These are phyloP conservation scores for Vigna mungo DNA, from an alignment of 306 rosid species.

Conservation along the genomic window DNA sequence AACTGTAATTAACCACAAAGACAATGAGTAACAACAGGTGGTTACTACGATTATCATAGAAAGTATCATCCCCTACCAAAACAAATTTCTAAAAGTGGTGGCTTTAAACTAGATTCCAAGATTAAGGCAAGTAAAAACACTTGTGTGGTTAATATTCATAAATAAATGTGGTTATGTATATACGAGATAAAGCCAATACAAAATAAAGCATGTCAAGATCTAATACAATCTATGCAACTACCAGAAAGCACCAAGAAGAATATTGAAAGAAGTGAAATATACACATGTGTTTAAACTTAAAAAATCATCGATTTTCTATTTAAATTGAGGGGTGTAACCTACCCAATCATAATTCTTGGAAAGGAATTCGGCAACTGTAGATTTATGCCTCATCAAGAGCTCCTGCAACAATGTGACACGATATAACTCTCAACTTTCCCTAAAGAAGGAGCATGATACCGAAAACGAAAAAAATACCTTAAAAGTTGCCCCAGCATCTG, in stretches of 20 bases:
- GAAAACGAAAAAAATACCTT: conserved; percentile 57
- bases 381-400: conserved; percentile 94
- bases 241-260: not conserved
- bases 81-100: not conserved
- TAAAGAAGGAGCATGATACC: not conserved
- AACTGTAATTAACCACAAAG: conserved; percentile 57
- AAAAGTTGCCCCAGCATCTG: conserved; percentile 94
- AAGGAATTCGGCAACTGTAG: conserved; percentile 90
- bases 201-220: conserved; percentile 21
- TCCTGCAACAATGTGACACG: conserved; percentile 62
- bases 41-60: conserved; percentile 31
- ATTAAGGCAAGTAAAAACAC: not conserved
- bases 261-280: conserved; percentile 19
- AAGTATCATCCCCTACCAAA: not conserved
- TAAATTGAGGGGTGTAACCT: conserved; percentile 39
- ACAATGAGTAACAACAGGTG: conserved; percentile 30
- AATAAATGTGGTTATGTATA: not conserved
- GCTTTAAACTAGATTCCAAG: not conserved
- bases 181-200: conserved; percentile 7
- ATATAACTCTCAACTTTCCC: conserved; percentile 21
- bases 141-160: conserved; percentile 10
- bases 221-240: not conserved
- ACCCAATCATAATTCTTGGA: conserved; percentile 91
- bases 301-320: not conserved
- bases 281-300: conserved; percentile 1